Evolutionary conservation across 139 green algal species (phyloP), one percentile per base, ranked within the genome.

Genomic region (Nannochloris sp.): DNA sequence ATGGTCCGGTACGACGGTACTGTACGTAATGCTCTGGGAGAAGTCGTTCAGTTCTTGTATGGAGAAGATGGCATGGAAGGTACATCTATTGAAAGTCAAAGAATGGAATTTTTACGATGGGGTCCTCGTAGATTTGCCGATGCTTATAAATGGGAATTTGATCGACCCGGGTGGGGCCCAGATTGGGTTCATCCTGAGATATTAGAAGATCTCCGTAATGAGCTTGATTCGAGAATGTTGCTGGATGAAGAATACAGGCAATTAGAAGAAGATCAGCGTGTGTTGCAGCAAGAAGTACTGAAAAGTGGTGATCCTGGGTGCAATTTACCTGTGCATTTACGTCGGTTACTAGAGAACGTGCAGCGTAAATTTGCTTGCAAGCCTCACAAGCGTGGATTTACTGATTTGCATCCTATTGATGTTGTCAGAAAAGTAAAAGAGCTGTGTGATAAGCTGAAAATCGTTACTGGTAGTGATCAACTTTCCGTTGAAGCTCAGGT

Each of bases 51-150:
- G 82, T 99, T 99, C 70, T 72, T 99, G 33, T 99, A 99, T 70
- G 95, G 95, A 34, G 95, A 99, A 77, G 95, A 99, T 58, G 95
- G 95, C 67, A 99, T 99, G 92, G 94, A 99, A 42, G 94, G 83
- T 15, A 82, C 85, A 8, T 76, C 74, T 47, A 92, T 99, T 37
- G 95, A 99, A 83, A 66, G 68, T 2, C 93, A 98, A 81, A 82
- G 73, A 54, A 67, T 98, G 29, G 85, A 95, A 29, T 73, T 87
- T 64, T 71, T 97, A 62, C 74, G 81, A 27, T 76, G 82, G 63
- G 71, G 81, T 53, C 48, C 61, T 14, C 73, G 78, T 54, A 68
- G 79, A 61, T 85, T 93, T 39, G 68, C 53, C 72, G 53, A 57
- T 24, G 63, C 23, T 19, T 91, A 81, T 68, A 53, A 57, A 6